phyloP scores from a whole-genome alignment of 108 stramenopile species.

The Conticribra guillardii region DNA sequence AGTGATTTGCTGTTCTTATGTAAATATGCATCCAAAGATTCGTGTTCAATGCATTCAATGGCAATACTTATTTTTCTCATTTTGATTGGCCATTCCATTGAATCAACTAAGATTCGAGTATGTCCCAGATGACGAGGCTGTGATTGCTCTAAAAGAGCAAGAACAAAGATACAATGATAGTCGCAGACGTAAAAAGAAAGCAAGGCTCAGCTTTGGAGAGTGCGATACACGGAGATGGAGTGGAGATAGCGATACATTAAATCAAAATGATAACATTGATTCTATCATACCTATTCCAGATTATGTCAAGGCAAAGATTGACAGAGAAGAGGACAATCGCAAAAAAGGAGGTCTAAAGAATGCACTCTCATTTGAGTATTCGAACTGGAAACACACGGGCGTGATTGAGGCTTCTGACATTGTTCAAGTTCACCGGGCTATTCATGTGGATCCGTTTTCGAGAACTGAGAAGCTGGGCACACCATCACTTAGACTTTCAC shows the following conservation, averaged over 20 bases:
- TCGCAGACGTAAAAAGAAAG: constrained; percentile 43
- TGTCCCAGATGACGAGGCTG: constrained; percentile 70
- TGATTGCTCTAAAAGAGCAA: constrained; percentile 81
- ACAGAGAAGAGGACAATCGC: constrained; percentile 59
- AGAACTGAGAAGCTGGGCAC: constrained; percentile 68
- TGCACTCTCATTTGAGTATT: constrained; percentile 32
- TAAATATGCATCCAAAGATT: not conserved
- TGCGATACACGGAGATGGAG: constrained; percentile 38
- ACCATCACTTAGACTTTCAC: constrained; percentile 68
- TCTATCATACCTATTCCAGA: constrained; percentile 48
- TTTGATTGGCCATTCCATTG: too few relatives aligned
- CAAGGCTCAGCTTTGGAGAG: constrained; percentile 46
- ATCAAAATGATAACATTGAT: constrained; percentile 46
- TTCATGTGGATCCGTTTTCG: constrained; percentile 73
- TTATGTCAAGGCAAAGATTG: constrained; percentile 71
- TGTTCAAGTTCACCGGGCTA: constrained; percentile 84
- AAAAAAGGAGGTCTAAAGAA: constrained; percentile 50
- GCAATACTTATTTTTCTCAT: too few relatives aligned
- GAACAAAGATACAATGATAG: constrained; percentile 73
- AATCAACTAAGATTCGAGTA: constrained; percentile 57
- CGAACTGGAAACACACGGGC: constrained; percentile 59
- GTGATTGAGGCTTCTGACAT: constrained; percentile 64
- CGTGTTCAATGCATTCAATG: not conserved
- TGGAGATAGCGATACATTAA: constrained; percentile 39
- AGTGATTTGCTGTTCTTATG: constrained; percentile 1